Evolutionary conservation across 2,329 filamentous ascomycete species (phyloP).

Genomic region (Dactylellina parvicollis): DNA sequence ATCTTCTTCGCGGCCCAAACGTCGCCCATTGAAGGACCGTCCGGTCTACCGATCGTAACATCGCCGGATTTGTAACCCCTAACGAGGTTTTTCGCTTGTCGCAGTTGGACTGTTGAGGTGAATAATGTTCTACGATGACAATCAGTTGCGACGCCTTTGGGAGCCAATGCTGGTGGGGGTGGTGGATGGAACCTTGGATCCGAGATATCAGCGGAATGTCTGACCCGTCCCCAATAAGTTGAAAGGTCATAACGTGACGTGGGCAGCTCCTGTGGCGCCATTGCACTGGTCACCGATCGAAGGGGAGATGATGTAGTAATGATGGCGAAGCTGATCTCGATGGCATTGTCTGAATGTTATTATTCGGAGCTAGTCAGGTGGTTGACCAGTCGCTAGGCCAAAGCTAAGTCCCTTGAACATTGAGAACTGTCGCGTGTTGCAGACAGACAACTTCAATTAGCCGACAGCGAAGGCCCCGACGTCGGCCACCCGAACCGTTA

Average conservation of each 20-base stretch:
- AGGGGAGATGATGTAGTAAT: not conserved
- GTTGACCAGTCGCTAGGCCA: conserved; percentile 17
- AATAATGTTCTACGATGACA: conserved; percentile 76
- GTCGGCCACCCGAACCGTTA: conserved; percentile 22
- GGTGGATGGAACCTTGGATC: conserved; percentile 82
- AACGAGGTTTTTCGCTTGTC: conserved; percentile 84
- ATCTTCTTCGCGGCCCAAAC: conserved; percentile 97
- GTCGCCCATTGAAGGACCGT: conserved; percentile 61
- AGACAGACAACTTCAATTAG: conserved; percentile 29
- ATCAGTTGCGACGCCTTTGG: conserved; percentile 52
- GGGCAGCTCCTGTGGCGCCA: conserved; percentile 77
- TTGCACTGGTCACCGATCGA: conserved; percentile 35
- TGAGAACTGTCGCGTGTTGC: conserved; percentile 16
- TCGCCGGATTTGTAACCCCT: conserved; percentile 87
- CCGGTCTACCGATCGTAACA: conserved; percentile 81
- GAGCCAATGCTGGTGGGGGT: not conserved
- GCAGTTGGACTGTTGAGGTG: conserved; percentile 78
- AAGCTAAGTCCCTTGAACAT: conserved; percentile 8
- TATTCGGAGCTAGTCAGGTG: conserved; percentile 11
- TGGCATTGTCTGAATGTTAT: conserved; percentile 37
- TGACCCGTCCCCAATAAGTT: conserved; percentile 95
- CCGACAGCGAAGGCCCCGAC: conserved; percentile 37
- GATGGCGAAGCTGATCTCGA: not conserved
- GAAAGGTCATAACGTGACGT: conserved; percentile 89
- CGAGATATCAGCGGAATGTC: conserved; percentile 86